Evolutionary conservation across 2,329 filamentous ascomycete genomes (phyloP), one percentile per base, ranked within the genome.

Genomic region (Didymosphaeria variabile): DNA sequence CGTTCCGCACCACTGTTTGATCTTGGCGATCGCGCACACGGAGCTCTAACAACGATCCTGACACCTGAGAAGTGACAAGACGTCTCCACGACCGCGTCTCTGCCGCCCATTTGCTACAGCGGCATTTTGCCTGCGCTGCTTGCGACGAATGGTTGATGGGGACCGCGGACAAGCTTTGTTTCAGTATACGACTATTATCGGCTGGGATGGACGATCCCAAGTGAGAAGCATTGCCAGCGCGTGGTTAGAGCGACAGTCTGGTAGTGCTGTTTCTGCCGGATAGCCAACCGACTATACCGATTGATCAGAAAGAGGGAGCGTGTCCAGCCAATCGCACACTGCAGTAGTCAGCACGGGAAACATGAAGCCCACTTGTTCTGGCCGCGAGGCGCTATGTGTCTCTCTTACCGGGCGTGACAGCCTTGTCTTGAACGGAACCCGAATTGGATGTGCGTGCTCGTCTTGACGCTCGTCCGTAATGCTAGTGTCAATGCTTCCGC

Each of bases 1-100:
- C 64, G 52, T 55, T 60, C 67, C 70, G 68, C 74, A 77, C 74
- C 69, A 75, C 55, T 65, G 73, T 76, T 76, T 76, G 66, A 74
- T 66, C 72, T 77, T 75, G 72, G 72, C 72, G 69, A 69, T 69
- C 67, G 65, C 71, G 66, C 69, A 60, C 54, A 60, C 68, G 58
- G 55, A 59, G 59, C 59, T 59, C 53, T 58, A 61, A 62, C 26
- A 55, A 44, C 42, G 26, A 58, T 63, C 59, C 58, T 75, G 72
- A 76, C 58, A 72, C 73, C 66, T 53, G 15, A 36, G 3, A 67
- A 55, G 63, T 71, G 70, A 63, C 71, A 70, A 44, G 34, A 46
- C 42, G 32, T 49, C 32, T 46, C 58, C 61, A 59, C 45, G 26
- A 57, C 55, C 31, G 57, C 60, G 52, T 62, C 54, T 62, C 59